Conservation (phyloP, 345 rosid species). For the Gossypium bickii region DNA sequence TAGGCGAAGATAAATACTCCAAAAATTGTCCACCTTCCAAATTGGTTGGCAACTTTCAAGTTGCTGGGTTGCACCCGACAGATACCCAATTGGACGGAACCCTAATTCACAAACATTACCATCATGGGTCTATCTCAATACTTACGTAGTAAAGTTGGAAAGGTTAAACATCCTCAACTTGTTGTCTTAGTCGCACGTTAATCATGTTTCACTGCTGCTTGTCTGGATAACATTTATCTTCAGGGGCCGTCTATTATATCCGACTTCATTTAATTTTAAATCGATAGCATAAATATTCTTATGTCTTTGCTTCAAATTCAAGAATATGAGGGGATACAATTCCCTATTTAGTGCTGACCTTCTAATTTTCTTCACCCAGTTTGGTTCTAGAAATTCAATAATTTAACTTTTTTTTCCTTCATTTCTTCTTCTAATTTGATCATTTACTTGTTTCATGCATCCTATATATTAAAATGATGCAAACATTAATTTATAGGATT, state of each 20-base stretch:
- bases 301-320: slow-evolving; percentile 1
- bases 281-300: background rate
- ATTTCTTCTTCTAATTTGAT: background rate
- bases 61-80: slow-evolving; percentile 37
- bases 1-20: background rate
- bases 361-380: background rate
- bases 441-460: background rate
- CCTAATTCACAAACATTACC: slow-evolving; percentile 10
- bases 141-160: slow-evolving; percentile 27
- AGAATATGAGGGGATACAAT: background rate
- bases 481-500: background rate
- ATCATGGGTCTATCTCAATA: slow-evolving; percentile 22
- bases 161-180: slow-evolving; percentile 3
- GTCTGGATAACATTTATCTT: too few species aligned
- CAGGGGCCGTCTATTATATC: too few species aligned
- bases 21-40: background rate
- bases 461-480: background rate
- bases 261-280: too few species aligned
- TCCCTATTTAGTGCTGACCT: background rate
- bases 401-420: background rate
- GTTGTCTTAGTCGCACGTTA: background rate
- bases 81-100: slow-evolving; percentile 17
- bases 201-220: background rate
- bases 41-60: background rate
- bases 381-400: slow-evolving; percentile 10